phyloP scores from a whole-genome alignment of 805 yeast genomes.

The Naumovozyma dairenensis region DNA sequence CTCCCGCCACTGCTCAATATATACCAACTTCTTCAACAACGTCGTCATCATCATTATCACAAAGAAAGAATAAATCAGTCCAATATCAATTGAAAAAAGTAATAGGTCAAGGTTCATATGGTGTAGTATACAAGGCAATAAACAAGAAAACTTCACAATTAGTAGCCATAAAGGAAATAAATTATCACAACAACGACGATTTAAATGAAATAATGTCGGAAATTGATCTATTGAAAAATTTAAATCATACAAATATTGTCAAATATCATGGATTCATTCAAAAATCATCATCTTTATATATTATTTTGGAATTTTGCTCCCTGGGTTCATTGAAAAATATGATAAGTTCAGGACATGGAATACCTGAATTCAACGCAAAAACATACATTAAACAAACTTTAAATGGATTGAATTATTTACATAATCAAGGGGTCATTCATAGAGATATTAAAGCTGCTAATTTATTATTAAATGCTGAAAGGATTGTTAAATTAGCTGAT shows the following conservation, averaged over 20 bases:
- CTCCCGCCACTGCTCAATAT: too few species aligned
- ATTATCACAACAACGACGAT: slow-evolving; percentile 64
- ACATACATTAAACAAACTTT: slow-evolving; percentile 61
- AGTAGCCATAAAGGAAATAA: slow-evolving; percentile 73
- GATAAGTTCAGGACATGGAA: slow-evolving; percentile 23
- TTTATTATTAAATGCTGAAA: slow-evolving; percentile 56
- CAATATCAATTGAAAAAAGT: slow-evolving; percentile 45
- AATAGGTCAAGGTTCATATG: slow-evolving; percentile 88
- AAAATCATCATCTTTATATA: slow-evolving; percentile 59
- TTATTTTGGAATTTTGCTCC: slow-evolving; percentile 65
- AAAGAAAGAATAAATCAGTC: slow-evolving; percentile 11
- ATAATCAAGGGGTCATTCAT: slow-evolving; percentile 74
- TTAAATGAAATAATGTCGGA: slow-evolving; percentile 50
- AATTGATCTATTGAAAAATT: slow-evolving; percentile 61
- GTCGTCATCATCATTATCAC: too few species aligned
- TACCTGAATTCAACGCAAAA: slow-evolving; percentile 54
- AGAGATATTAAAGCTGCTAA: slow-evolving; percentile 94
- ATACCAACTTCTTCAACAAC: too few species aligned
- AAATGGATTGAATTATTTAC: slow-evolving; percentile 60
- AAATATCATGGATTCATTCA: slow-evolving; percentile 83
- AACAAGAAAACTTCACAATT: slow-evolving; percentile 55
- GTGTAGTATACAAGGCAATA: slow-evolving; percentile 70
- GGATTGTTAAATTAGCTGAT: slow-evolving; percentile 83
- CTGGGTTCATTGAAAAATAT: slow-evolving; percentile 52
- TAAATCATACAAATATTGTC: slow-evolving; percentile 84